These are phyloP conservation scores for Pythium biforme DNA, from an alignment of 352 stramenopile species.

Conservation along the genomic window DNA sequence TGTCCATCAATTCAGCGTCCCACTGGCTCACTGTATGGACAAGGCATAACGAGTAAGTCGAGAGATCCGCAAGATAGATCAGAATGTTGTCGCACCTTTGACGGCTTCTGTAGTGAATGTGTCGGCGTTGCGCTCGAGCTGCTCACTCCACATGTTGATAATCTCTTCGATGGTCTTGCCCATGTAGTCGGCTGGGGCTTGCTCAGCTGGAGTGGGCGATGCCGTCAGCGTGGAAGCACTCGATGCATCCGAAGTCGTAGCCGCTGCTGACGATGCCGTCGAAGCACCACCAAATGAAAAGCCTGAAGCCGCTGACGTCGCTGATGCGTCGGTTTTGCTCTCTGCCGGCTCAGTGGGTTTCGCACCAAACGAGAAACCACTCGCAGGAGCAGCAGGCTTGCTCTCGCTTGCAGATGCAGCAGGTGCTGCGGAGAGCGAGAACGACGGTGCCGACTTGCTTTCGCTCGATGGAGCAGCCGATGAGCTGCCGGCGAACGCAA, in stretches of 20 bases:
- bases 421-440: conserved; percentile 14
- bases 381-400: conserved; percentile 10
- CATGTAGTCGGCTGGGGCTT: conserved; percentile 82
- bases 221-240: conserved; percentile 15
- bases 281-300: conserved; percentile 33
- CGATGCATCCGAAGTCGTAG: conserved; percentile 28
- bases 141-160: conserved; percentile 89
- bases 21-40: conserved; percentile 66
- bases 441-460: conserved; percentile 20
- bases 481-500: conserved; percentile 4
- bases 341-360: conserved; percentile 18
- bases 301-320: conserved; percentile 7
- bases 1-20: conserved; percentile 85
- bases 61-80: not conserved
- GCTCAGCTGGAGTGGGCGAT: conserved; percentile 45
- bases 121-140: conserved; percentile 80
- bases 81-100: conserved; percentile 49
- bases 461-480: conserved; percentile 1
- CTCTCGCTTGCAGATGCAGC: conserved; percentile 14
- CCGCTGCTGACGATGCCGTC: conserved; percentile 8
- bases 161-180: conserved; percentile 87
- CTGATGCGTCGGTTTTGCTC: conserved; percentile 11
- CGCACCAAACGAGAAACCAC: conserved; percentile 25
- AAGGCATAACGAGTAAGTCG: not conserved
- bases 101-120: conserved; percentile 88